A percentile compares a stretch with the other conserved stretches of the same genome.
Evolutionary conservation across 208 protist species (phyloP).

Genomic region (Trypanosoma cruzi): DNA sequence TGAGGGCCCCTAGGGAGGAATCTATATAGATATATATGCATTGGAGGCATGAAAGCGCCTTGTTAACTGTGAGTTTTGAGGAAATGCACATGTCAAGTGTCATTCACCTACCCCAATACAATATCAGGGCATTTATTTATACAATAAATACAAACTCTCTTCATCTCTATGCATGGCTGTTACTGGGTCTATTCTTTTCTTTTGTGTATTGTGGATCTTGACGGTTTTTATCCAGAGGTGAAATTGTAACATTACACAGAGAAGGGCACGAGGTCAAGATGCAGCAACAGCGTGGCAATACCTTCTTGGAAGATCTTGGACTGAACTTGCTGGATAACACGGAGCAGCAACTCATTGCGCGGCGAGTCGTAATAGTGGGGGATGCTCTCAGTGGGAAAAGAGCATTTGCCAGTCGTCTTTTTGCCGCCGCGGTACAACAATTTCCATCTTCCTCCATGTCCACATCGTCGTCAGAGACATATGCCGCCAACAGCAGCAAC

Average conservation of each 20-base stretch:
- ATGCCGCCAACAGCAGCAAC: not conserved
- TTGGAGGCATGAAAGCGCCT: too few relatives aligned
- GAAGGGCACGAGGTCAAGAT: not conserved
- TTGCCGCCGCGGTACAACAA: conserved; percentile 60
- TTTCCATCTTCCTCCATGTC: conserved; percentile 17
- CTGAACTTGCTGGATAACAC: conserved; percentile 40
- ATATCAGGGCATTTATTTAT: too few relatives aligned
- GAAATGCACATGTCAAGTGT: too few relatives aligned
- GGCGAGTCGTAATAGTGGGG: conserved; percentile 73
- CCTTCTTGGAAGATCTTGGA: conserved; percentile 58
- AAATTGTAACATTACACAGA: too few relatives aligned
- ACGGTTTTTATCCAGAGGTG: too few relatives aligned
- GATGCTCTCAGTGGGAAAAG: conserved; percentile 75
- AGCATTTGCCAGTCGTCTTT: conserved; percentile 62
- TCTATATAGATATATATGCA: not conserved
- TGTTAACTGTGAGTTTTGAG: too few relatives aligned
- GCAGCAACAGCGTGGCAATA: conserved; percentile 10
- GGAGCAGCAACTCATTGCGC: conserved; percentile 39
- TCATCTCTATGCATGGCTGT: not conserved
- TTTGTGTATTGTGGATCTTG: not conserved
- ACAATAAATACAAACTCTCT: too few relatives aligned
- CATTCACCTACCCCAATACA: too few relatives aligned
- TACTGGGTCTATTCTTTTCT: not conserved
- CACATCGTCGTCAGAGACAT: not conserved
- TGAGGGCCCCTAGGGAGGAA: not conserved